Conservation (phyloP, 2,329 filamentous ascomycete species). For the Volutella citrinella region DNA sequence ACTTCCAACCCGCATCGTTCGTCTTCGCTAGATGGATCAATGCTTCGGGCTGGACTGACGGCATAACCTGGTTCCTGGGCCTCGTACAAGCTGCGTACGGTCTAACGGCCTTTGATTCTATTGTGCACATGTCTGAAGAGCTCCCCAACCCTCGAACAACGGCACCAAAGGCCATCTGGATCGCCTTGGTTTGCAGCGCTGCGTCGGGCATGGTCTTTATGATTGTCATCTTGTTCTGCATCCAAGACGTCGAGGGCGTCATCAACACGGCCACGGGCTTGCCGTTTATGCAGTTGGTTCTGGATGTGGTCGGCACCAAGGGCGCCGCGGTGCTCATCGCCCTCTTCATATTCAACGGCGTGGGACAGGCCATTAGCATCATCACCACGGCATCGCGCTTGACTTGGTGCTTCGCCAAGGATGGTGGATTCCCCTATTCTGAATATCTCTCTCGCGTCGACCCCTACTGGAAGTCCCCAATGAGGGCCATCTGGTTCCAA, state of each 20-base stretch:
- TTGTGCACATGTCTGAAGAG: constrained; percentile 58
- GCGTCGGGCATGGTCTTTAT: constrained; percentile 49
- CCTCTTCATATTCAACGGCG: constrained; percentile 53
- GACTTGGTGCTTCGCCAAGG: constrained; percentile 52
- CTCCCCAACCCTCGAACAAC: constrained; percentile 51
- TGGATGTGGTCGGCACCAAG: constrained; percentile 28
- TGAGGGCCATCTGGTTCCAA: constrained; percentile 49
- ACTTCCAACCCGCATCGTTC: constrained; percentile 48
- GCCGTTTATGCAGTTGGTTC: constrained; percentile 47
- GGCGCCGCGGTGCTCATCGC: constrained; percentile 43
- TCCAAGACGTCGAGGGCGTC: constrained; percentile 42
- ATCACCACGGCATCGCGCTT: constrained; percentile 50
- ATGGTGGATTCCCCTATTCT: constrained; percentile 44
- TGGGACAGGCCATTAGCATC: constrained; percentile 50
- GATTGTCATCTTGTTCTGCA: constrained; percentile 47
- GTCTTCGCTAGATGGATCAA: constrained; percentile 49
- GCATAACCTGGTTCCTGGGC: constrained; percentile 54
- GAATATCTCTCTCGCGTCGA: constrained; percentile 42
- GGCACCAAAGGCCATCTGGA: constrained; percentile 47
- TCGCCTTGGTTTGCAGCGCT: constrained; percentile 46
- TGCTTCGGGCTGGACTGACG: constrained; percentile 46
- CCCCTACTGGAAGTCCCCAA: constrained; percentile 48
- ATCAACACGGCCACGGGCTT: constrained; percentile 37
- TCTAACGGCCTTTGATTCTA: constrained; percentile 49
- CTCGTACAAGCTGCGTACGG: constrained; percentile 56